phyloP scores from a whole-genome alignment of 225 moss, liverwort and hornwort species.

The Polytrichum commune region DNA sequence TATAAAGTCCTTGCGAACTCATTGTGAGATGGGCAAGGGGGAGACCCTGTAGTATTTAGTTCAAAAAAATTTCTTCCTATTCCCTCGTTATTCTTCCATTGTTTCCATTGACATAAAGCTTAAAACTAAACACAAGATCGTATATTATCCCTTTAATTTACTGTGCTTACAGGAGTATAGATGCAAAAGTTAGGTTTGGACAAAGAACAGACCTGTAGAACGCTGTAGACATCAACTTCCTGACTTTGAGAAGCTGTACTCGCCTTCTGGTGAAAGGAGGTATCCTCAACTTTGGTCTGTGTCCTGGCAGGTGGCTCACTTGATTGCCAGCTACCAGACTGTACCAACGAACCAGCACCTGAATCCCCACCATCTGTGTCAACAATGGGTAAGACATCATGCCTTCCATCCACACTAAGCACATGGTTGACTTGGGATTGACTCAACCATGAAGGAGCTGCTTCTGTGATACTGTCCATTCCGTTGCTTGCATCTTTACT shows the following conservation, averaged over 20 bases:
- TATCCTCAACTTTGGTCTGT: constrained; percentile 39
- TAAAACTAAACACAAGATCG: no score
- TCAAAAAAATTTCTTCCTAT: no score
- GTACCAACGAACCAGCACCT: constrained; percentile 31
- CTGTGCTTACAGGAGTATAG: no score
- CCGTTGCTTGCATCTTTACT: constrained; percentile 37
- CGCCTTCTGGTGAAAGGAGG: constrained; percentile 31
- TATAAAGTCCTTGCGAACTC: no score
- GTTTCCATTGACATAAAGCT: no score
- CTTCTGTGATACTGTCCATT: constrained; percentile 42
- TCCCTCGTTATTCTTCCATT: no score
- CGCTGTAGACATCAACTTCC: constrained; percentile 37
- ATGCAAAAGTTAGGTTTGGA: not conserved
- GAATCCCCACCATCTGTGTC: constrained; percentile 50
- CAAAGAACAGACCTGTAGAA: constrained; percentile 63
- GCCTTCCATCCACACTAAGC: constrained; percentile 39
- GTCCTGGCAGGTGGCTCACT: constrained; percentile 28
- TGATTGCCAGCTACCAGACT: constrained; percentile 36
- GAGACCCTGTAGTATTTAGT: no score
- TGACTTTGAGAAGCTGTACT: constrained; percentile 29
- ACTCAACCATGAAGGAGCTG: constrained; percentile 49
- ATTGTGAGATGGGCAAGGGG: no score
- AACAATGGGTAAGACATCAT: constrained; percentile 37
- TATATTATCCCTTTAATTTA: no score
- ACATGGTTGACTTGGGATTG: constrained; percentile 49